Conservation (phyloP, 2,329 filamentous ascomycete genomes). For the Pseudocercospora crystallina region DNA sequence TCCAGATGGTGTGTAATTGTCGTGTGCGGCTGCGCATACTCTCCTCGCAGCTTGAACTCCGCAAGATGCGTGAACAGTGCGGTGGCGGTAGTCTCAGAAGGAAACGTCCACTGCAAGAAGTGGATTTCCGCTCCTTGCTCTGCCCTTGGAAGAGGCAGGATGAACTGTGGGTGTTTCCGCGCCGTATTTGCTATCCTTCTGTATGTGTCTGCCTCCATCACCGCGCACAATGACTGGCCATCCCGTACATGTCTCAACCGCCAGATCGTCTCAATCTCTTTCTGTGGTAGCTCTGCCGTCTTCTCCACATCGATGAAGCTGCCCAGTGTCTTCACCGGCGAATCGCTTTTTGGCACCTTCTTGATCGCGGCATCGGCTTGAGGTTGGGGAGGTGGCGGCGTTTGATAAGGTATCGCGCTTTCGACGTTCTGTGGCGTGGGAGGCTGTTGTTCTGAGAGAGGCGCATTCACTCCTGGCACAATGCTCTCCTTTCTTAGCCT, state of each 20-base stretch:
- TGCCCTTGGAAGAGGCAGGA: slow-evolving; percentile 76
- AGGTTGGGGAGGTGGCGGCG: slow-evolving; percentile 38
- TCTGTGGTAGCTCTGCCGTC: slow-evolving; percentile 66
- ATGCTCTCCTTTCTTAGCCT: slow-evolving; percentile 67
- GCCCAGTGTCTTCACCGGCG: slow-evolving; percentile 63
- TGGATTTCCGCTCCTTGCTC: slow-evolving; percentile 82
- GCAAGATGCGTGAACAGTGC: slow-evolving; percentile 91
- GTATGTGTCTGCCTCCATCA: slow-evolving; percentile 74
- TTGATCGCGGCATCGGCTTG: slow-evolving; percentile 26
- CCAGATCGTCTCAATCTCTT: slow-evolving; percentile 88
- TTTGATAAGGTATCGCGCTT: slow-evolving; percentile 34
- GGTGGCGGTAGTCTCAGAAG: slow-evolving; percentile 58
- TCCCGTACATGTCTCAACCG: slow-evolving; percentile 78
- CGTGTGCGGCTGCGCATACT: slow-evolving; percentile 89
- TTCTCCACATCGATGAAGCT: slow-evolving; percentile 80
- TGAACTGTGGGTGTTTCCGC: slow-evolving; percentile 77
- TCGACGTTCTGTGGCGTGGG: slow-evolving; percentile 26
- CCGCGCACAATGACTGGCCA: slow-evolving; percentile 76
- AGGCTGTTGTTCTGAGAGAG: slow-evolving; percentile 34
- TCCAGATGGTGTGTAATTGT: slow-evolving; percentile 91
- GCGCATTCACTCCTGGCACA: slow-evolving; percentile 52
- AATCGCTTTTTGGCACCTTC: slow-evolving; percentile 38
- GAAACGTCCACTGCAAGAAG: slow-evolving; percentile 95
- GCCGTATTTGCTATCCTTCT: slow-evolving; percentile 69
- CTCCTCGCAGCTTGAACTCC: slow-evolving; percentile 86